A percentile compares a stretch with the other conserved stretches of the same genome.
Conservation (phyloP, 345 rosid genomes). For the Pelargonium nanum region DNA sequence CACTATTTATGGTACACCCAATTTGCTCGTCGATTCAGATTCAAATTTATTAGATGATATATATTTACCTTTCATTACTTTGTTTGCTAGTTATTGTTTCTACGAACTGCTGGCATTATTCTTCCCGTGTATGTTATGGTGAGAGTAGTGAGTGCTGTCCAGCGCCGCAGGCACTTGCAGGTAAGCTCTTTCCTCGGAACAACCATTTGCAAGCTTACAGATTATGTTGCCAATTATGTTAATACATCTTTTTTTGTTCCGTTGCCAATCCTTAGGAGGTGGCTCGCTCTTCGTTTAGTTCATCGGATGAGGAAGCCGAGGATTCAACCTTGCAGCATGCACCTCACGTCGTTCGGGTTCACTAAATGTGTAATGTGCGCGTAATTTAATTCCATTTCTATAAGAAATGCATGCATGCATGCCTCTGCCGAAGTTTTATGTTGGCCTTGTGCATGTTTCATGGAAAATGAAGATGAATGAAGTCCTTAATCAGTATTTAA, state of each 20-base stretch:
- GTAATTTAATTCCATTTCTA: too few species aligned
- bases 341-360: slow-evolving; percentile 24
- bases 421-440: slow-evolving; percentile 1
- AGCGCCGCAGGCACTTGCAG: slow-evolving; percentile 32
- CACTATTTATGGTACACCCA: slow-evolving; percentile 47
- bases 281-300: slow-evolving; percentile 16
- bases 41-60: not conserved
- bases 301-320: slow-evolving; percentile 55
- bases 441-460: too few species aligned
- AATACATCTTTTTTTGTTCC: not conserved
- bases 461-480: too few species aligned
- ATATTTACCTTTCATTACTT: slow-evolving; percentile 1
- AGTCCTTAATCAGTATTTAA: too few species aligned
- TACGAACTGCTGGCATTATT: slow-evolving; percentile 50
- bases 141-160: slow-evolving; percentile 37
- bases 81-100: slow-evolving; percentile 38
- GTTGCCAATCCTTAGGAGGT: slow-evolving; percentile 23
- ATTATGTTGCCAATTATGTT: not conserved
- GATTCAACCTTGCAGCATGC: slow-evolving; percentile 14
- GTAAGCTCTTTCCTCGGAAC: slow-evolving; percentile 16
- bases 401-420: too few species aligned
- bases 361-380: slow-evolving; percentile 12
- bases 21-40: too few species aligned
- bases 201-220: not conserved
- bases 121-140: slow-evolving; percentile 60